Conservation (phyloP, 2,329 filamentous ascomycete genomes). For the Fusarium sp. region DNA sequence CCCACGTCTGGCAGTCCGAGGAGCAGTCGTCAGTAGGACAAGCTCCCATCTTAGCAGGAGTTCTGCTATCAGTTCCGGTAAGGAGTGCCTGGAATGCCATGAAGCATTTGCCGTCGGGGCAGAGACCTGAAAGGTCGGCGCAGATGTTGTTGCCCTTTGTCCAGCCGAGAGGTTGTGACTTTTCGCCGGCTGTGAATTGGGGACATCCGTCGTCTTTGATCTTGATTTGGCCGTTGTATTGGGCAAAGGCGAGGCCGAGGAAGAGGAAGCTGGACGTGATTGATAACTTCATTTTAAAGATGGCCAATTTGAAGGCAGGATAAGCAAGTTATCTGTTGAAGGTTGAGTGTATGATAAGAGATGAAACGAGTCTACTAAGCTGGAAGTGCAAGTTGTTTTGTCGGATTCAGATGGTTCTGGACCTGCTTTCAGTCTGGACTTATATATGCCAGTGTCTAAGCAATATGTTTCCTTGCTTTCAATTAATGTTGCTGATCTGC, state of each 20-base stretch:
- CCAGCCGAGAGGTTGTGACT: background rate
- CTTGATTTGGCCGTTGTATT: conserved; percentile 20
- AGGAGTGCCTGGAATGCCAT: conserved; percentile 8
- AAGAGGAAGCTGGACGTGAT: background rate
- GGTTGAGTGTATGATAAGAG: fast-evolving
- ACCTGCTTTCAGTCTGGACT: too few species aligned
- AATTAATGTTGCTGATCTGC: background rate
- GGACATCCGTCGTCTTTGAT: conserved; percentile 12
- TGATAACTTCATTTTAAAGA: background rate
- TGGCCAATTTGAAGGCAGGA: too few species aligned
- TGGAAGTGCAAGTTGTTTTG: too few species aligned
- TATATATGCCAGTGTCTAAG: too few species aligned
- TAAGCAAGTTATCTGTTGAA: too few species aligned
- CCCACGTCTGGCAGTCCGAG: conserved; percentile 11
- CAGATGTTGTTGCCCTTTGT: conserved; percentile 11
- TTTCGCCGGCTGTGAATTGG: conserved; percentile 1
- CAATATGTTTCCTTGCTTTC: too few species aligned
- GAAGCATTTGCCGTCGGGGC: conserved; percentile 14
- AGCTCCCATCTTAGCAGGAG: conserved; percentile 8
- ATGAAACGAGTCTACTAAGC: too few species aligned
- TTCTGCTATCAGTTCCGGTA: background rate
- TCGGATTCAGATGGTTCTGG: too few species aligned
- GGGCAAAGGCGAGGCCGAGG: background rate
- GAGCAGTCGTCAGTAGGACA: conserved; percentile 8
- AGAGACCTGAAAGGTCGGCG: conserved; percentile 11